Percentiles rank a stretch among this genome's conserved stretches.
Conservation (phyloP, 2,329 filamentous ascomycete species). For the Aureobasidium sp. region DNA sequence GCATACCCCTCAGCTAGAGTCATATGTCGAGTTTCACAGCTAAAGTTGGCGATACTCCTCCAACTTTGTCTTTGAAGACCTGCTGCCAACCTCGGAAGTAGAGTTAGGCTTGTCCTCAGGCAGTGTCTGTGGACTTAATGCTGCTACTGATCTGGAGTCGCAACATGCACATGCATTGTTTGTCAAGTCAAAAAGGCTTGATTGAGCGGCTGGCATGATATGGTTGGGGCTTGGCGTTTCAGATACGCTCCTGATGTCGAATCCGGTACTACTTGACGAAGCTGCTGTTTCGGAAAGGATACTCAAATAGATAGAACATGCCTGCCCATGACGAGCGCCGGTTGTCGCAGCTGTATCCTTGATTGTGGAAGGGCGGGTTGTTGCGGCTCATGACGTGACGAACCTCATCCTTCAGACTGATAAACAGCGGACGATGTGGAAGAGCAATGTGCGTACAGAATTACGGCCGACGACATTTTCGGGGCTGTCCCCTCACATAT, state of each 20-base stretch:
- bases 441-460: background rate
- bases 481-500: background rate
- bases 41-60: background rate
- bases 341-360: background rate
- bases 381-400: background rate
- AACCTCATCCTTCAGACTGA: background rate
- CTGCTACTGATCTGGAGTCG: background rate
- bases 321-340: background rate
- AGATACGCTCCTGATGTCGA: background rate
- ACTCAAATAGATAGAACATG: background rate
- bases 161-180: background rate
- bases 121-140: background rate
- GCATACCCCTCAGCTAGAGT: background rate
- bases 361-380: background rate
- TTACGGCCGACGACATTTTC: background rate
- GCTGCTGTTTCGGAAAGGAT: background rate
- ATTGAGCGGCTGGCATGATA: background rate
- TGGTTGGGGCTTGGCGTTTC: conserved; percentile 2
- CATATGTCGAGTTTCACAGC: conserved; percentile 6
- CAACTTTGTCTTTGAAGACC: background rate
- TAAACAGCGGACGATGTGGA: background rate
- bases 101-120: background rate
- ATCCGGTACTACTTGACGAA: background rate
- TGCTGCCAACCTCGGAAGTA: background rate
- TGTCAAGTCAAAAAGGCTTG: background rate